Evolutionary conservation across 2,329 filamentous ascomycete species (phyloP).

Genomic region (Chaetomium olivaceum): DNA sequence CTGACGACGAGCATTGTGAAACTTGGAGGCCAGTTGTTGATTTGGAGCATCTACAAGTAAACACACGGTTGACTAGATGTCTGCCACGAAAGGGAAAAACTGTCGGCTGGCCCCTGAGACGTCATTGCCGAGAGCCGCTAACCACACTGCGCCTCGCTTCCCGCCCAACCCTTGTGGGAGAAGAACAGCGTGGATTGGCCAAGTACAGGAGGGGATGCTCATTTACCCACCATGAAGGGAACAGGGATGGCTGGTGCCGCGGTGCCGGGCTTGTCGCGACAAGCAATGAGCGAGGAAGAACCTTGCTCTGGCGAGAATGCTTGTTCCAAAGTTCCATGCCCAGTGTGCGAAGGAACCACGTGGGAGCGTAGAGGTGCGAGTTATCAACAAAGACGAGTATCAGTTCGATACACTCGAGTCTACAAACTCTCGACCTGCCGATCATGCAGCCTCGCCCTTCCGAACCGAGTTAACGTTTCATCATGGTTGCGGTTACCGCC

Average conservation of each 20-base stretch:
- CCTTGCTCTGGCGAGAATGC: not conserved
- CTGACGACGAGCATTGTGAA: constrained; percentile 9
- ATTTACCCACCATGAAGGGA: not conserved
- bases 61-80: too few relatives aligned
- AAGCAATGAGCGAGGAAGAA: not conserved
- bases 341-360: not conserved
- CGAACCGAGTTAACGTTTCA: not conserved
- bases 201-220: not conserved
- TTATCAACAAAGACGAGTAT: not conserved
- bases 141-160: not conserved
- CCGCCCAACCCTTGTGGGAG: not conserved
- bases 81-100: not conserved
- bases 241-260: not conserved
- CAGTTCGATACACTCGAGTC: not conserved
- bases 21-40: not conserved
- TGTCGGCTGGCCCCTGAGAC: not conserved
- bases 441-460: not conserved
- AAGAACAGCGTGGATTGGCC: not conserved
- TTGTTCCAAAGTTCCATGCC: not conserved
- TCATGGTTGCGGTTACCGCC: not conserved
- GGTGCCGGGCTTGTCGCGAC: not conserved
- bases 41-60: not conserved
- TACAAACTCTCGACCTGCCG: not conserved
- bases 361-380: not conserved
- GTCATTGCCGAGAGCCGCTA: not conserved